A percentile compares a stretch with the other conserved stretches of the same genome.
phyloP scores from a whole-genome alignment of 352 stramenopile species.

The Bremia lactucae region DNA sequence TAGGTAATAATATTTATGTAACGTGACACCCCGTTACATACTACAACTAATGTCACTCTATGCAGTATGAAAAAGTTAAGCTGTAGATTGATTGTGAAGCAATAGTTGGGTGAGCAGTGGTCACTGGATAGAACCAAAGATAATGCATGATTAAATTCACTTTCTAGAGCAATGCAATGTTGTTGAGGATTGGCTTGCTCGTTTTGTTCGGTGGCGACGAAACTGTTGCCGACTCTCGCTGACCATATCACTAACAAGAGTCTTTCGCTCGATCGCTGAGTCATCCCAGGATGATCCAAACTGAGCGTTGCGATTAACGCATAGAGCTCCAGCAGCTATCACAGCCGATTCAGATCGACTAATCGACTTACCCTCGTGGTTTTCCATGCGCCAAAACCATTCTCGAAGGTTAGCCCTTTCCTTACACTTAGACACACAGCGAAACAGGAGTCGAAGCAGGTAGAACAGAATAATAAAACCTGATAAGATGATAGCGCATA shows the following conservation, averaged over 20 bases:
- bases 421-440: constrained; percentile 62
- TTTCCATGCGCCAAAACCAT: constrained; percentile 67
- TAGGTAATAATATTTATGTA: no score
- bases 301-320: constrained; percentile 60
- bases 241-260: constrained; percentile 56
- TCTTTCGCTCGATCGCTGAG: constrained; percentile 67
- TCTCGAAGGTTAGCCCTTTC: constrained; percentile 60
- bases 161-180: constrained; percentile 16
- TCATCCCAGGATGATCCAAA: constrained; percentile 76
- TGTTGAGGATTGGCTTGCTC: constrained; percentile 11
- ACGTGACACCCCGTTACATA: no score
- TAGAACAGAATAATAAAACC: constrained; percentile 67
- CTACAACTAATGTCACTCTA: no score
- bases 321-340: constrained; percentile 23
- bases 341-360: constrained; percentile 2
- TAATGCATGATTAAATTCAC: constrained; percentile 10
- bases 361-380: constrained; percentile 4
- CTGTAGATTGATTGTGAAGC: no score
- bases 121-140: no score
- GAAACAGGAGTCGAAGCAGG: constrained; percentile 51
- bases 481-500: constrained; percentile 61
- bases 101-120: no score
- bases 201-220: constrained; percentile 23
- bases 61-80: no score
- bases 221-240: constrained; percentile 28